Evolutionary conservation across 805 yeast genomes (phyloP), one percentile per base, ranked within the genome.

Genomic region (Torulaspora indica): DNA sequence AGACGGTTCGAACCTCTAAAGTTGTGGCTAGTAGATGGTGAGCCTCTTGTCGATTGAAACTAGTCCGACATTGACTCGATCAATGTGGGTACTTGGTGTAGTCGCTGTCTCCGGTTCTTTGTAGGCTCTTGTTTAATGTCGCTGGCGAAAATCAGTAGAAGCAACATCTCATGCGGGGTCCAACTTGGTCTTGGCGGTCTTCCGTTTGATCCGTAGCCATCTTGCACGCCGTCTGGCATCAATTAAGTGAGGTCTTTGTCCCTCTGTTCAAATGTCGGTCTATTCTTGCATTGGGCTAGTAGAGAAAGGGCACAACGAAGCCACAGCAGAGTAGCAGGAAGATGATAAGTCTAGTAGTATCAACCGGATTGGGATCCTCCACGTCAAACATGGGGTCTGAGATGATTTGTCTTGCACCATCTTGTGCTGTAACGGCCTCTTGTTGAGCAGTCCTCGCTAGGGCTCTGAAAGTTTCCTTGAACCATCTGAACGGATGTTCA

Each of bases 351-450:
- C 60, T 38, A 18, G 41, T 28, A 8, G 41, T 40, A 35, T 55
- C 47, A n/a, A 58, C 47, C 1, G 59, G 54, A 24, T 63, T 61
- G 3, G 56, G 50, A 41, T 56, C 63, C 13, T 51, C 52, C 12
- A 61, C 57, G 20, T 56, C 53, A 20, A 49, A 49, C 28, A 47
- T 42, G 1, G 53, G 38, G 5, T 47, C 32, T 8, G 47, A 46
- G 33, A 58, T 48, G 5, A 55, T 43, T 13, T 53, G 49, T 9
- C 37, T 40, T n/a, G 34, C 9, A 10, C 17, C 12, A 12, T 29
- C 32, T 24, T 34, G 34, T 9, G 12, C 8, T 10, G 40, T 25
- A 18, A 17, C 13, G n/a, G 22, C 12, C 15, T 23, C 23, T 15
- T 10, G 25, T 8, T 6, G 34, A 12, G 5, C 4, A 18, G 18